Evolutionary conservation across 2,329 filamentous ascomycete species (phyloP), one percentile per base, ranked within the genome.

Genomic region (Colletotrichum viniferum): DNA sequence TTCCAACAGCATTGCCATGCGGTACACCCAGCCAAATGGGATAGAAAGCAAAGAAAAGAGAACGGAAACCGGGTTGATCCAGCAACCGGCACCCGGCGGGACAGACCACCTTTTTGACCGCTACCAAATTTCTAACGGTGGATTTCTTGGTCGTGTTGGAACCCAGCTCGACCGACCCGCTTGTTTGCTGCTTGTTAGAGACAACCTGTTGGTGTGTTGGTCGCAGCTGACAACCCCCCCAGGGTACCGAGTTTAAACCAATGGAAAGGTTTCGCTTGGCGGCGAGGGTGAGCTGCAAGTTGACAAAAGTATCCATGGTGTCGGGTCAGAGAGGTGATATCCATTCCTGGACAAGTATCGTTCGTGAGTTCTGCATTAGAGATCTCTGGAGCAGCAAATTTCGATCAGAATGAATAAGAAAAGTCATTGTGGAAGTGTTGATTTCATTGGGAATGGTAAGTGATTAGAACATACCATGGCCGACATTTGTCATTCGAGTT

Each of bases 331-430:
- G 6, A 48, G 10, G 43, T 43, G 38, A n/a, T 43, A 4, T n/a
- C 0, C 18, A 5, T 43, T 43, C 1, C 38, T n/a, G 8, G 18
- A 43, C 18, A 12, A 10, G 18, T 18, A 38, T 7, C 7, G 4
- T 38, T 18, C 7, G 4, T 1, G 38, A 43, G 0, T 10, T 43
- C 8, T n/a, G 0, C 1, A 5, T 3, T n/a, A 43, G 18, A 43
- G 4, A n/a, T 38, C 9, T 2, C 16, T 6, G 2, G 38, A 43
- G 1, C 8, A 18, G 38, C 1, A n/a, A n/a, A 43, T 18, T 10
- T 18, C 8, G 18, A 43, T 43, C 1, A 2, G 0, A 43, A n/a
- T 6, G 18, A 18, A 43, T 0, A 3, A 5, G 18, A 0, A 2
- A n/a, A 43, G 38, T 5, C 7, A 43, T n/a, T 3, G 0, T 43